Evolutionary conservation across 164 flowering plant genomes (phyloP), one percentile per base, ranked within the genome.

Genomic region (Vitis rotundifolia): DNA sequence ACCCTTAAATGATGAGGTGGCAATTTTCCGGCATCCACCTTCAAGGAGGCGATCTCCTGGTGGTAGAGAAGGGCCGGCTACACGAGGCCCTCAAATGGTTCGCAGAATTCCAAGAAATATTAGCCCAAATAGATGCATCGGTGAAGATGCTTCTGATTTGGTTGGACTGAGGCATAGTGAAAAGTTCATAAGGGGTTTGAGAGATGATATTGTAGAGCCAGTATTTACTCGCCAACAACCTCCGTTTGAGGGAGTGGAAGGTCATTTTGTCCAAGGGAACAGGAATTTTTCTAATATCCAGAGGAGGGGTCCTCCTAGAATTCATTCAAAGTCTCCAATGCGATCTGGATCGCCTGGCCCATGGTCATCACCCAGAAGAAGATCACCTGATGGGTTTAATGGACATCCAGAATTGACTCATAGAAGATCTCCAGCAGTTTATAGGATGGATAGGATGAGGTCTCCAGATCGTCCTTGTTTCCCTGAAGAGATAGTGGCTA

Each of bases 241-340:
- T 53, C 64, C 81, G 3, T 87, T 68, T 69, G 85, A 80, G 66
- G 79, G 76, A 64, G 56, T 74, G 18, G 85, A 84, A 12, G 78
- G 79, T 64, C 84, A 74, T 44, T 84, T 83, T 73, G 65, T 69
- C 8, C 79, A 77, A 19, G 78, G 83, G 61, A 79, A 76, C 19
- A 76, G 82, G 56, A 80, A 82, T 29, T 80, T 84, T 70, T 71
- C 84, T 9, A 74, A 86, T 37, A 18, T 83, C 28, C 89, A 75
- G 61, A 77, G 86, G 68, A 81, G 83, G 71, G 80, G 66, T 50
- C 70, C 72, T 68, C 75, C 81, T 63, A 79, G 75, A 61, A 67
- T 81, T 54, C 80, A 77, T 2, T 87, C 94, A 12, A 86, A 82
- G 74, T 90, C 94, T 63, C 94, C 94, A 13, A 73, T 79, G 63